These are phyloP conservation scores for Ogataea henricii DNA, from an alignment of 805 yeast species.

Conservation along the genomic window DNA sequence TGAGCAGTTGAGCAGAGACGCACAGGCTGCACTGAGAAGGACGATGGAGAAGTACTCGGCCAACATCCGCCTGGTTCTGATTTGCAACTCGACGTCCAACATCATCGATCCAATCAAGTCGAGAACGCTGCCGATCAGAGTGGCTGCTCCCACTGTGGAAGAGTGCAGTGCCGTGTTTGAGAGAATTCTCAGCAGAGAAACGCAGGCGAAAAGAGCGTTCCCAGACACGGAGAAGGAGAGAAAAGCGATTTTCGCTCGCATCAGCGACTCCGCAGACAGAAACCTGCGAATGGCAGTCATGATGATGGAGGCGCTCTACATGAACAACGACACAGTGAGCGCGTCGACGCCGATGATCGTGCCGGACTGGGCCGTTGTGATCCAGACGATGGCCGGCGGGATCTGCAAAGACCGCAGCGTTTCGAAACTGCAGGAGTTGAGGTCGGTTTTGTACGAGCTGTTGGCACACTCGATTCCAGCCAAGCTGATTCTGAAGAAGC, in stretches of 20 bases:
- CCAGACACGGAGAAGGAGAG: conserved; percentile 40
- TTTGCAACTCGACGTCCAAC: conserved; percentile 87
- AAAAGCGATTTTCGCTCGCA: conserved; percentile 42
- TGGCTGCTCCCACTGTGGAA: conserved; percentile 70
- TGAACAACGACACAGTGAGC: conserved; percentile 61
- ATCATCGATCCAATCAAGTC: conserved; percentile 94
- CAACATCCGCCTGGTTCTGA: conserved; percentile 78
- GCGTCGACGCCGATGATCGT: conserved; percentile 54
- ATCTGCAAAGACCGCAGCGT: conserved; percentile 67
- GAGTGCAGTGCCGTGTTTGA: conserved; percentile 62
- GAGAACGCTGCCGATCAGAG: conserved; percentile 84
- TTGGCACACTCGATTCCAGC: conserved; percentile 95
- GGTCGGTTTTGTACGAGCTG: conserved; percentile 77
- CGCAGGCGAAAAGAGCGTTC: conserved; percentile 31
- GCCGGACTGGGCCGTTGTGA: conserved; percentile 91
- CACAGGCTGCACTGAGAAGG: conserved; percentile 93
- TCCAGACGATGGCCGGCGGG: conserved; percentile 60
- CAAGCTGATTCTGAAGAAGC: conserved; percentile 66
- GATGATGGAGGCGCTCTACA: conserved; percentile 77
- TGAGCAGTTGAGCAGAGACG: conserved; percentile 85
- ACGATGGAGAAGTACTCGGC: conserved; percentile 95
- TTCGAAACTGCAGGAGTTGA: conserved; percentile 55
- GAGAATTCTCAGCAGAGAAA: conserved; percentile 60
- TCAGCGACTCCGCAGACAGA: conserved; percentile 60
- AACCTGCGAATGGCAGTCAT: conserved; percentile 79